Evolutionary conservation across 768 basidiomycete species (phyloP).

Genomic region (Lactarius indigo): DNA sequence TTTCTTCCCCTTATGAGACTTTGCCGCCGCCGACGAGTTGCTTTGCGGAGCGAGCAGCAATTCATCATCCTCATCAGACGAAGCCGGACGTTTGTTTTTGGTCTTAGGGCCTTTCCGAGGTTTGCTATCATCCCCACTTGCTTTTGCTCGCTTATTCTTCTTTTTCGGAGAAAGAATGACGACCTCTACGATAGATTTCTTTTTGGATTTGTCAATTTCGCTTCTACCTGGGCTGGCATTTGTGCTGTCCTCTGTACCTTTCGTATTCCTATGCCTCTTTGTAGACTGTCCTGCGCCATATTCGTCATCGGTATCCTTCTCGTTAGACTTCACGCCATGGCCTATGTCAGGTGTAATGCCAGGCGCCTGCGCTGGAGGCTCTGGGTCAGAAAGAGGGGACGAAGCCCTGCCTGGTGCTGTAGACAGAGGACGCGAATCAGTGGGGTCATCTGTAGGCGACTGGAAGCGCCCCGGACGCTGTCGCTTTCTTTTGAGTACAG

Average conservation of each 20-base stretch:
- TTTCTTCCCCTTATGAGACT: slow-evolving; percentile 23
- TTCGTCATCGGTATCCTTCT: slow-evolving; percentile 22
- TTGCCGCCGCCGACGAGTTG: slow-evolving; percentile 17
- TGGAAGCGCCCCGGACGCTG: background rate
- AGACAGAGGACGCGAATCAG: background rate
- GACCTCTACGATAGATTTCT: slow-evolving; percentile 27
- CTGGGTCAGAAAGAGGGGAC: slow-evolving; percentile 15
- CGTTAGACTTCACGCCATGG: slow-evolving; percentile 7
- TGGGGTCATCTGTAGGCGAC: background rate
- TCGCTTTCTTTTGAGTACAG: slow-evolving; percentile 26
- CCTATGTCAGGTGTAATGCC: background rate
- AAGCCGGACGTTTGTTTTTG: background rate
- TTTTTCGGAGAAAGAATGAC: slow-evolving; percentile 28
- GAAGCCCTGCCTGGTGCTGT: background rate
- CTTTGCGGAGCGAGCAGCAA: slow-evolving; percentile 13
- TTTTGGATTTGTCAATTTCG: slow-evolving; percentile 1
- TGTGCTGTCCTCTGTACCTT: slow-evolving; percentile 14
- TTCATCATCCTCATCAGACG: slow-evolving; percentile 21
- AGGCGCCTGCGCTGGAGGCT: background rate
- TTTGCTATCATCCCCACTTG: slow-evolving; percentile 13
- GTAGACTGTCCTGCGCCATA: slow-evolving; percentile 20
- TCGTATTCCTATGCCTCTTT: slow-evolving; percentile 12
- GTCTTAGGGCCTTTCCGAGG: slow-evolving; percentile 16
- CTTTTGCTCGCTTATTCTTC: slow-evolving; percentile 20
- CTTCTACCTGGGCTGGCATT: slow-evolving; percentile 11